These are phyloP conservation scores for Rostrohypoxylon terebratum DNA, from an alignment of 495 filamentous ascomycete species.

Conservation along the genomic window DNA sequence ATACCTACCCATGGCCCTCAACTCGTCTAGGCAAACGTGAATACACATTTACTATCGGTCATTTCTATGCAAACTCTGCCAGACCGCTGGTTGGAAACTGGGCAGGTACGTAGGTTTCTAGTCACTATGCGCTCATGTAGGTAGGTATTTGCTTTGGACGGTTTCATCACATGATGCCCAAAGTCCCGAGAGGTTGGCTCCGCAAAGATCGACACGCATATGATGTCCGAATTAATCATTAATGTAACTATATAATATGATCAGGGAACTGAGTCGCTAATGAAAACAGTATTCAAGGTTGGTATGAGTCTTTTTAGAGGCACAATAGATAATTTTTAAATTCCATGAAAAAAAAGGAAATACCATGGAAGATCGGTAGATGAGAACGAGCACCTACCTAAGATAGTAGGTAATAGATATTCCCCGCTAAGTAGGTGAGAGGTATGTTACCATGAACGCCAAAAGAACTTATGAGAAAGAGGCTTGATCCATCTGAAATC, in stretches of 20 bases:
- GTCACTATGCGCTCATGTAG: background rate
- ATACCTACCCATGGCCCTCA: too few species aligned
- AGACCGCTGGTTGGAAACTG: slow-evolving; percentile 15
- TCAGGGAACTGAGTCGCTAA: background rate
- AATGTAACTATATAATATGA: background rate
- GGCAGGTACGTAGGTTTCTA: background rate
- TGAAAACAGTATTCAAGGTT: background rate
- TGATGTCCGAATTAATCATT: background rate
- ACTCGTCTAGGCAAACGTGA: background rate
- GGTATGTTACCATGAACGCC: background rate
- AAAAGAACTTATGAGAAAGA: background rate
- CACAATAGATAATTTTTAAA: background rate
- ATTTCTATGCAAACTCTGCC: background rate
- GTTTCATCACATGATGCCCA: slow-evolving; percentile 3
- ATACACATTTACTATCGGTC: background rate
- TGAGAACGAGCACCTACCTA: background rate
- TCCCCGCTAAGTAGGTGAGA: background rate
- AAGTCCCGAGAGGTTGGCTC: background rate
- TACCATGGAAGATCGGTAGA: background rate
- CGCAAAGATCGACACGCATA: slow-evolving; percentile 1
- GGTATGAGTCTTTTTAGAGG: background rate
- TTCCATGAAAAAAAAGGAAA: background rate
- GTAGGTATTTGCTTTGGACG: slow-evolving; percentile 5
- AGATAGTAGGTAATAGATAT: background rate
- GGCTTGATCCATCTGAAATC: background rate